A percentile compares a stretch with the other conserved stretches of the same genome.
phyloP scores from a whole-genome alignment of 305 asterid genomes.

The Fraxinus sp. region DNA sequence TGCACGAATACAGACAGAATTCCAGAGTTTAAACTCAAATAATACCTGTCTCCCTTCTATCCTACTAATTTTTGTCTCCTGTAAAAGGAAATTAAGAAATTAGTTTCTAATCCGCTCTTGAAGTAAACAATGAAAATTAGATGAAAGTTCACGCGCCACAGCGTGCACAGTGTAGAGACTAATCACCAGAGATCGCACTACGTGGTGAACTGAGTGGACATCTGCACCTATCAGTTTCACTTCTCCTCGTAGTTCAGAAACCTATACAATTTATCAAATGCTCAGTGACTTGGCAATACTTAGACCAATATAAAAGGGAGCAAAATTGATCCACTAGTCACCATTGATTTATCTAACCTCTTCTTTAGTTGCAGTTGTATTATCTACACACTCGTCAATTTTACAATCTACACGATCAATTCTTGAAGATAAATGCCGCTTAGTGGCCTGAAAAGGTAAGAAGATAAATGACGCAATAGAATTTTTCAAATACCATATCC shows the following conservation, averaged over 20 bases:
- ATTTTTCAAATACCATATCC: slow-evolving; percentile 5
- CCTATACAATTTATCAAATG: slow-evolving; percentile 39
- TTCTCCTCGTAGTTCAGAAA: slow-evolving; percentile 61
- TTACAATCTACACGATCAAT: slow-evolving; percentile 74
- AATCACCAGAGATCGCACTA: slow-evolving; percentile 76
- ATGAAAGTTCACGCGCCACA: background rate
- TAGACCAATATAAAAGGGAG: slow-evolving; percentile 10
- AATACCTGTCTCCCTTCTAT: slow-evolving; percentile 85
- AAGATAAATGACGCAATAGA: slow-evolving; percentile 11
- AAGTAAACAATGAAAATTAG: background rate
- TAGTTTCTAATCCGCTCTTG: slow-evolving; percentile 18
- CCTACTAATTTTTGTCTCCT: slow-evolving; percentile 79
- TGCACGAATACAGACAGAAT: slow-evolving; percentile 13
- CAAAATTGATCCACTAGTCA: background rate
- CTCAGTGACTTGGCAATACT: slow-evolving; percentile 19
- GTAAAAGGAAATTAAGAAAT: slow-evolving; percentile 30
- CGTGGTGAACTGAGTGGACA: slow-evolving; percentile 68
- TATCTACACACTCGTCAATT: slow-evolving; percentile 66
- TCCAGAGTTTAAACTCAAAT: background rate
- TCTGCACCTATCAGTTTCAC: slow-evolving; percentile 58
- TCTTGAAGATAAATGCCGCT: slow-evolving; percentile 65
- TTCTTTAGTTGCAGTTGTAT: slow-evolving; percentile 56
- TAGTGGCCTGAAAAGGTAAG: slow-evolving; percentile 60
- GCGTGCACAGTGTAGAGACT: slow-evolving; percentile 5
- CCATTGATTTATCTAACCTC: slow-evolving; percentile 51